Evolutionary conservation across 371 early-diverging fungal species (phyloP).

Genomic region (Mortierella sp.): DNA sequence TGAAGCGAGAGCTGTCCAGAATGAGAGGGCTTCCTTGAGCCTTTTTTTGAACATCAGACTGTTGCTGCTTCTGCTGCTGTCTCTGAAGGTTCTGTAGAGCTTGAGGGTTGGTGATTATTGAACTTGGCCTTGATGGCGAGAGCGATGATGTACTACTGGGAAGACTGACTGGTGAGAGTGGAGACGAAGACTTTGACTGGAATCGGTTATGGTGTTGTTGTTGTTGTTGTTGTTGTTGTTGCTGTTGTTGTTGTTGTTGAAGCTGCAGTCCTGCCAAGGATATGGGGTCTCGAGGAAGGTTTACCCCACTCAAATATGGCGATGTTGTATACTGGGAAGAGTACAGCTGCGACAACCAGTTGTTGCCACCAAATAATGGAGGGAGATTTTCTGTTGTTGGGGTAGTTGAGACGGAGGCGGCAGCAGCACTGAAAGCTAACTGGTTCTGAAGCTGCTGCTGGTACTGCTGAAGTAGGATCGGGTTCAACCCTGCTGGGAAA

Average conservation of each 20-base stretch:
- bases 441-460: conserved; percentile 48
- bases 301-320: conserved; percentile 14
- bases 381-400: conserved; percentile 11
- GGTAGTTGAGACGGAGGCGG: conserved; percentile 5
- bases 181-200: conserved; percentile 11
- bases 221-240: conserved; percentile 23
- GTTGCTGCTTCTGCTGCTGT: conserved; percentile 25
- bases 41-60: conserved; percentile 15
- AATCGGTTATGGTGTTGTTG: conserved; percentile 9
- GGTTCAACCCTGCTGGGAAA: conserved; percentile 22
- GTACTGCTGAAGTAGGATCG: conserved; percentile 47
- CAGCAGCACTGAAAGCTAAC: conserved; percentile 17
- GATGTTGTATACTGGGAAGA: conserved; percentile 25
- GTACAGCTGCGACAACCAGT: conserved; percentile 37
- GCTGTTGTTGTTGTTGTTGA: conserved; percentile 26
- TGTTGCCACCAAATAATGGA: conserved; percentile 16
- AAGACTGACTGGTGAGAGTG: conserved; percentile 25
- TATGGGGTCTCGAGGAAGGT: conserved; percentile 23
- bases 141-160: neutral
- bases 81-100: conserved; percentile 12
- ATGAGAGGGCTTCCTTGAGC: conserved; percentile 36
- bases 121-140: conserved; percentile 3
- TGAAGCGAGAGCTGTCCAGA: conserved; percentile 52
- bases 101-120: conserved; percentile 21
- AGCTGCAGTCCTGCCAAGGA: conserved; percentile 23